phyloP scores from a whole-genome alignment of 2,329 filamentous ascomycete genomes.

The Elsinoe fawcettii region DNA sequence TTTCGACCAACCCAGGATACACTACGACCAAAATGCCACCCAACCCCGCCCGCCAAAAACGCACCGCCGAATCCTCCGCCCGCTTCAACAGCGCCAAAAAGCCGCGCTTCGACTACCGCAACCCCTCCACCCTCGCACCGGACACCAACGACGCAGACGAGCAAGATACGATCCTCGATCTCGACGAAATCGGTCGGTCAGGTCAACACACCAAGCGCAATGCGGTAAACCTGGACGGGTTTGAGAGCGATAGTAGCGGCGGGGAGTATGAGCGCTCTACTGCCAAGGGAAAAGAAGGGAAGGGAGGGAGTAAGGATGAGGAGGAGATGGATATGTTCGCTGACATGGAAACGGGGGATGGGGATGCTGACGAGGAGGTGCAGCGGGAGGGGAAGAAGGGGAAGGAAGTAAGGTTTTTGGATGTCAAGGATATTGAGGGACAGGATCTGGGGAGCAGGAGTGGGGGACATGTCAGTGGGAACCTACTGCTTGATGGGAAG shows the following conservation, averaged over 20 bases:
- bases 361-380: constrained; percentile 38
- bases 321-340: constrained; percentile 80
- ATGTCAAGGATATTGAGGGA: constrained; percentile 63
- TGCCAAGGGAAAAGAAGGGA: neutral
- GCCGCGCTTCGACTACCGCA: constrained; percentile 87
- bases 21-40: neutral
- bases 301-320: constrained; percentile 48
- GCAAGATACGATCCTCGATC: constrained; percentile 70
- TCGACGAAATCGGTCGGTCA: constrained; percentile 78
- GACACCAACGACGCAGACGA: constrained; percentile 59
- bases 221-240: constrained; percentile 92
- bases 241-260: constrained; percentile 87
- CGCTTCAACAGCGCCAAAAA: constrained; percentile 65
- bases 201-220: constrained; percentile 74
- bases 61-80: constrained; percentile 72
- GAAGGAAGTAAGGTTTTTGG: constrained; percentile 54
- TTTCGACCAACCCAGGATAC: no score
- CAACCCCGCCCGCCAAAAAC: constrained; percentile 63
- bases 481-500: constrained; percentile 54
- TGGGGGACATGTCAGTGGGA: constrained; percentile 57
- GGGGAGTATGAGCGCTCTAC: constrained; percentile 69
- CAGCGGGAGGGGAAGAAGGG: constrained; percentile 51
- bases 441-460: constrained; percentile 67
- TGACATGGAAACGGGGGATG: constrained; percentile 44
- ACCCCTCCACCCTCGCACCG: constrained; percentile 83